These are phyloP conservation scores for Albugo candida DNA, from an alignment of 352 stramenopile genomes.

Conservation along the genomic window DNA sequence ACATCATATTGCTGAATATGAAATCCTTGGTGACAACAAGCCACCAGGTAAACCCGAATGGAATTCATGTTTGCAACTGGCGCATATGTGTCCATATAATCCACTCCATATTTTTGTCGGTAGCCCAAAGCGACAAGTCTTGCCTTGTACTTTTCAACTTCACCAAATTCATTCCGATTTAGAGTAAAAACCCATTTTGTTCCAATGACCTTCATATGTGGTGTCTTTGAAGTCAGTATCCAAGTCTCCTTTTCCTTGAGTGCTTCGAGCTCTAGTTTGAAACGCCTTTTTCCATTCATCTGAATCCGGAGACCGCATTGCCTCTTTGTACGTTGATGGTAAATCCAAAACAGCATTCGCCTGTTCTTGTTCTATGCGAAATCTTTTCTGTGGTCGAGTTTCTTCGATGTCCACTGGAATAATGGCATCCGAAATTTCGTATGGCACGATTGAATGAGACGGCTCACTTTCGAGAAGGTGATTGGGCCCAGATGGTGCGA, in stretches of 20 bases:
- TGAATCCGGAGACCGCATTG: background rate
- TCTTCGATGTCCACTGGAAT: too few species aligned
- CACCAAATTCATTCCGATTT: conserved; percentile 4
- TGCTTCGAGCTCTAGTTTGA: conserved; percentile 2
- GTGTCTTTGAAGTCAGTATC: conserved; percentile 1
- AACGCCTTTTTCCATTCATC: conserved; percentile 5
- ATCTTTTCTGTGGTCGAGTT: too few species aligned
- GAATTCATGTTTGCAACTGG: conserved; percentile 10
- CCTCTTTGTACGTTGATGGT: background rate
- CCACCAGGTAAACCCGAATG: conserved; percentile 10
- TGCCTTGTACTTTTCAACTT: conserved; percentile 12
- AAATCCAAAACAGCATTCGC: background rate
- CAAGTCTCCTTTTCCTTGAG: conserved; percentile 8
- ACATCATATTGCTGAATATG: conserved; percentile 10
- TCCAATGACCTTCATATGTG: conserved; percentile 1
- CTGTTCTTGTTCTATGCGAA: too few species aligned
- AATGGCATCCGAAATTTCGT: too few species aligned
- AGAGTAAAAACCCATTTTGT: conserved; percentile 6
- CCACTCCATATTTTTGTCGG: conserved; percentile 8
- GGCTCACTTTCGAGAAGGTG: too few species aligned
- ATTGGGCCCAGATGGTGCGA: too few species aligned
- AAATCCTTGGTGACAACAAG: conserved; percentile 7
- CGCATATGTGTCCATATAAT: conserved; percentile 13
- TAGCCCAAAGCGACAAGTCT: conserved; percentile 11
- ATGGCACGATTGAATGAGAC: too few species aligned